phyloP scores from a whole-genome alignment of 2,329 filamentous ascomycete species.

The Bimuria novae-zelandiae region DNA sequence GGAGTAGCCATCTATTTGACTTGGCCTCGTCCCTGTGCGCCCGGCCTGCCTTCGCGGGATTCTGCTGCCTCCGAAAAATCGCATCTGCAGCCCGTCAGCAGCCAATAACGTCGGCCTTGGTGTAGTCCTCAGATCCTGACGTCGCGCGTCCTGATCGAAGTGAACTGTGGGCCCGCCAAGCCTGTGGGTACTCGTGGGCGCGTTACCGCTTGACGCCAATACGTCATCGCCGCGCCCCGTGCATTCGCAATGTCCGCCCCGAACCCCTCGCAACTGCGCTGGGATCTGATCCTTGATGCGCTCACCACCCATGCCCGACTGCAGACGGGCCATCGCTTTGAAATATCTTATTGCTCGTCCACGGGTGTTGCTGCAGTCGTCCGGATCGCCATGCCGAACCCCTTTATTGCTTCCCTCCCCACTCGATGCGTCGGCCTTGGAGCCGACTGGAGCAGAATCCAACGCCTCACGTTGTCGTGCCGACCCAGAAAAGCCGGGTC shows the following conservation, averaged over 20 bases:
- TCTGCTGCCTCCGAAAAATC: too few relatives aligned
- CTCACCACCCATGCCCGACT: neutral
- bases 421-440: slow-evolving; percentile 1
- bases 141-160: neutral
- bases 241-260: slow-evolving; percentile 14
- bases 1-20: too few relatives aligned
- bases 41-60: too few relatives aligned
- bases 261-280: slow-evolving; percentile 8
- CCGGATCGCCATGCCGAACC: slow-evolving; percentile 6
- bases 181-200: slow-evolving; percentile 1
- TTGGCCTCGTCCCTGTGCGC: too few relatives aligned
- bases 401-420: neutral
- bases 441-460: neutral
- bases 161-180: slow-evolving; percentile 8
- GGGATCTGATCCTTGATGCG: slow-evolving; percentile 9
- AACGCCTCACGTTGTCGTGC: neutral
- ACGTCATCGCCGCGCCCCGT: slow-evolving; percentile 15
- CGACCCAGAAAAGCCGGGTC: slow-evolving; percentile 4
- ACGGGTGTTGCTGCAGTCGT: neutral
- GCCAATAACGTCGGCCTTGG: too few relatives aligned
- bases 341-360: neutral
- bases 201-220: slow-evolving; percentile 11
- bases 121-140: too few relatives aligned
- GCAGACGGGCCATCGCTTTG: neutral
- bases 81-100: too few relatives aligned